Evolutionary conservation across 164 flowering plant genomes (phyloP).

Genomic region (Houttuynia cordata): DNA sequence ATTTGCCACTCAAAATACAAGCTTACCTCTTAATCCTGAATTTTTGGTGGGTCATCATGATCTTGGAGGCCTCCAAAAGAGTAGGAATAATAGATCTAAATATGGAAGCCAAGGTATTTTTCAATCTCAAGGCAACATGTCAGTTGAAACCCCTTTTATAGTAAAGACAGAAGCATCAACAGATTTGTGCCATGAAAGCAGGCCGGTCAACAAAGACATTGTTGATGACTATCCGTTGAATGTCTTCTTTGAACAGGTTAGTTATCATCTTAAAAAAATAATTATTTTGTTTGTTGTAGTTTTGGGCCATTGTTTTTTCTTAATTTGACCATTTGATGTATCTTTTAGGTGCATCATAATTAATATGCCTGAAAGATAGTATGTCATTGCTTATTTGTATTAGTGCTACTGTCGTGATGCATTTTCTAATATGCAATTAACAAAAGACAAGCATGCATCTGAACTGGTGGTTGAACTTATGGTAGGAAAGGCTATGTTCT

Average conservation of each 20-base stretch:
- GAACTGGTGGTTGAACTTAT: no score
- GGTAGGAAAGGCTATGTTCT: no score
- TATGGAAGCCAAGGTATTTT: slow-evolving; percentile 15
- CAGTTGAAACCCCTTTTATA: slow-evolving; percentile 24
- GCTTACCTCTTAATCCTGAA: slow-evolving; percentile 16
- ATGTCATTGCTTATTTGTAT: no score
- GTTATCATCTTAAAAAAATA: not conserved
- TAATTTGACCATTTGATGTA: no score
- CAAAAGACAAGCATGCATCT: no score
- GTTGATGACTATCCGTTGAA: slow-evolving; percentile 75
- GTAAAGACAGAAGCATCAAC: slow-evolving; percentile 40
- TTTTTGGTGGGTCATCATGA: slow-evolving; percentile 28
- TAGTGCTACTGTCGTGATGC: no score
- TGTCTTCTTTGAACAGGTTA: slow-evolving; percentile 71
- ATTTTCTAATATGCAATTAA: no score
- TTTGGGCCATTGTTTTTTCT: not conserved
- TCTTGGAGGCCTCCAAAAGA: slow-evolving; percentile 24
- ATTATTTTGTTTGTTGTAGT: not conserved
- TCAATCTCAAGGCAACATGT: slow-evolving; percentile 17
- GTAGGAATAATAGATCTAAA: slow-evolving; percentile 17
- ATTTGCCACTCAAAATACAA: slow-evolving; percentile 25
- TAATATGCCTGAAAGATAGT: no score
- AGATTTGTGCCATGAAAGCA: slow-evolving; percentile 19
- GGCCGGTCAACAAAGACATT: slow-evolving; percentile 25
- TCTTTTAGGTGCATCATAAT: not conserved